Evolutionary conservation across 2,329 filamentous ascomycete species (phyloP).

Genomic region (Verticillium albo-atrum): DNA sequence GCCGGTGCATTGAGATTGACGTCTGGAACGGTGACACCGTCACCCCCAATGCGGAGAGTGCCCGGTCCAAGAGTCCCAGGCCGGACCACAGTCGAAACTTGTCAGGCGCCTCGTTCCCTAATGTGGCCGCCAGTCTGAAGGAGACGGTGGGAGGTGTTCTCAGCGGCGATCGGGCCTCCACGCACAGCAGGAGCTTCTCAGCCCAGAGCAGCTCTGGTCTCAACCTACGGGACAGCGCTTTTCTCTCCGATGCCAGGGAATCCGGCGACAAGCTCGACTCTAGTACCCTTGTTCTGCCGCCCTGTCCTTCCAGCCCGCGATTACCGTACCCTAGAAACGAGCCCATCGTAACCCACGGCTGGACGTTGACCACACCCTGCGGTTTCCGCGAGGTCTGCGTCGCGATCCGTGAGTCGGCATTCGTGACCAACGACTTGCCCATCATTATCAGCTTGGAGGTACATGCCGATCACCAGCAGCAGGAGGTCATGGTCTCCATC

Average conservation of each 20-base stretch:
- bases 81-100: constrained; percentile 40
- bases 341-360: constrained; percentile 76
- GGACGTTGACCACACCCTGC: constrained; percentile 81
- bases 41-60: constrained; percentile 26
- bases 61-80: constrained; percentile 24
- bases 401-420: constrained; percentile 74
- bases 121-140: constrained; percentile 35
- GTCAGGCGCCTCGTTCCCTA: constrained; percentile 37
- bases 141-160: constrained; percentile 25
- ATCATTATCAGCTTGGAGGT: constrained; percentile 92
- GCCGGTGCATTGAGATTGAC: constrained; percentile 90
- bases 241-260: constrained; percentile 27
- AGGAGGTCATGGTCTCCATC: constrained; percentile 88
- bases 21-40: constrained; percentile 75
- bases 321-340: constrained; percentile 46
- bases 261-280: constrained; percentile 20
- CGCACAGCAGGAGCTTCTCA: constrained; percentile 35
- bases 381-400: constrained; percentile 83
- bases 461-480: constrained; percentile 76
- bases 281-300: background rate
- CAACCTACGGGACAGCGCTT: constrained; percentile 10
- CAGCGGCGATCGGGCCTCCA: constrained; percentile 17
- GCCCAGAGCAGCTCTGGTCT: constrained; percentile 24
- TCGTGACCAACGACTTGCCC: constrained; percentile 69
- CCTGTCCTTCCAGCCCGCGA: constrained; percentile 20